Conservation (phyloP, 2,329 filamentous ascomycete species). For the Leptographium procerum region DNA sequence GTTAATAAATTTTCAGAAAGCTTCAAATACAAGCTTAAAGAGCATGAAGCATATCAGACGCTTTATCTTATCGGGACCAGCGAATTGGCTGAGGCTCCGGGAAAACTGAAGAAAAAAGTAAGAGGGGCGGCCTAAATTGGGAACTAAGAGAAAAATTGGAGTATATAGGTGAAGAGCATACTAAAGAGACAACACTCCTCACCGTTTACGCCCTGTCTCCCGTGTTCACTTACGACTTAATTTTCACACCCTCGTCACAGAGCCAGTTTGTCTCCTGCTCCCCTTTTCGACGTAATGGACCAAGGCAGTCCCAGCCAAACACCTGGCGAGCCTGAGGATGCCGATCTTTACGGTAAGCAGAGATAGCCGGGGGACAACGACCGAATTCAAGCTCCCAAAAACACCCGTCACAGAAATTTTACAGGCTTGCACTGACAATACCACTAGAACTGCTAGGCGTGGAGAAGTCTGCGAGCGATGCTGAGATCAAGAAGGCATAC, state of each 20-base stretch:
- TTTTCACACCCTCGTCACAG: neutral
- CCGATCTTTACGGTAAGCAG: conserved; percentile 44
- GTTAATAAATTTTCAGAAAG: neutral
- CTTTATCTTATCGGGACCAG: neutral
- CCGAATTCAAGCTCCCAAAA: neutral
- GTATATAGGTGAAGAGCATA: neutral
- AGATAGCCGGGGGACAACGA: neutral
- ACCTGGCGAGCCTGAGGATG: conserved; percentile 28
- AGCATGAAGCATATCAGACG: no score
- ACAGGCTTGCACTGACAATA: neutral
- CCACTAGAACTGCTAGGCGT: conserved; percentile 66
- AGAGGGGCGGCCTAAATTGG: neutral
- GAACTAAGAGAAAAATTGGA: no score
- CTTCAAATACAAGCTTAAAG: neutral
- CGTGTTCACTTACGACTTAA: neutral
- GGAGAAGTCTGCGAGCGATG: conserved; percentile 56
- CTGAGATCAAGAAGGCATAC: conserved; percentile 91
- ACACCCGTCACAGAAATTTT: neutral
- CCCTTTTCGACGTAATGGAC: conserved; percentile 13
- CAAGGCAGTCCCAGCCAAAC: conserved; percentile 12
- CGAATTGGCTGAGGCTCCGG: neutral
- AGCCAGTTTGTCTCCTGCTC: neutral
- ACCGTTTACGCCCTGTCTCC: neutral
- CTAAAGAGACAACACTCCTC: neutral
- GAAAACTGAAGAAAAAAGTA: neutral